Evolutionary conservation across 768 basidiomycete genomes (phyloP).

Genomic region (Pseudohyphozyma bogoriensis): DNA sequence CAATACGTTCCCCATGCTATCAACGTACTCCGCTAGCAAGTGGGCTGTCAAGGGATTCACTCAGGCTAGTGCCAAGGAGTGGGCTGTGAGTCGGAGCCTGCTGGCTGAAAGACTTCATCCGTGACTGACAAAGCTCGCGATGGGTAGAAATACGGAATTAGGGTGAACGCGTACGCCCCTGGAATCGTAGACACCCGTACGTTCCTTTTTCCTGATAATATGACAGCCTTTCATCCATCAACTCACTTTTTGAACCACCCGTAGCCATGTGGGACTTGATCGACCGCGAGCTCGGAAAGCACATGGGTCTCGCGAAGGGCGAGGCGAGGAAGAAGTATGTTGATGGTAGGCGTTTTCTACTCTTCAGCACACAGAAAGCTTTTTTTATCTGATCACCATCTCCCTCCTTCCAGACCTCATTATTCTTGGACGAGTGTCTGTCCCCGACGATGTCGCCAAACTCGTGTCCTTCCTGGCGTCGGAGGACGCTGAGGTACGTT

Average conservation of each 20-base stretch:
- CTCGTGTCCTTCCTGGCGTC: slow-evolving; percentile 23
- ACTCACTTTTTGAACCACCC: neutral
- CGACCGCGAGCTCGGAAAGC: slow-evolving; percentile 16
- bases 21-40: slow-evolving; percentile 20
- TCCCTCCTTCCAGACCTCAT: neutral
- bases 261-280: slow-evolving; percentile 24
- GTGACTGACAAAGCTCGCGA: neutral
- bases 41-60: slow-evolving; percentile 19
- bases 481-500: slow-evolving; percentile 22
- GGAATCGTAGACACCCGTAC: slow-evolving; percentile 4
- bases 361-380: neutral
- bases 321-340: neutral
- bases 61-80: slow-evolving; percentile 19
- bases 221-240: neutral
- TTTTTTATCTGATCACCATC: too few relatives aligned
- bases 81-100: slow-evolving; percentile 1
- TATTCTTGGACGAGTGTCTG: neutral
- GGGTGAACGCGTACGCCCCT: slow-evolving; percentile 14
- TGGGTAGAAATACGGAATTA: slow-evolving; percentile 6
- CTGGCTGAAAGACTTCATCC: neutral
- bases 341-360: neutral
- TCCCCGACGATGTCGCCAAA: slow-evolving; percentile 14
- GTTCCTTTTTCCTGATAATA: neutral
- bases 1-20: slow-evolving; percentile 11
- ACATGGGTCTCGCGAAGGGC: neutral